These are phyloP conservation scores for Pichia sp. DNA, from an alignment of 1,139 yeast species.

Conservation along the genomic window DNA sequence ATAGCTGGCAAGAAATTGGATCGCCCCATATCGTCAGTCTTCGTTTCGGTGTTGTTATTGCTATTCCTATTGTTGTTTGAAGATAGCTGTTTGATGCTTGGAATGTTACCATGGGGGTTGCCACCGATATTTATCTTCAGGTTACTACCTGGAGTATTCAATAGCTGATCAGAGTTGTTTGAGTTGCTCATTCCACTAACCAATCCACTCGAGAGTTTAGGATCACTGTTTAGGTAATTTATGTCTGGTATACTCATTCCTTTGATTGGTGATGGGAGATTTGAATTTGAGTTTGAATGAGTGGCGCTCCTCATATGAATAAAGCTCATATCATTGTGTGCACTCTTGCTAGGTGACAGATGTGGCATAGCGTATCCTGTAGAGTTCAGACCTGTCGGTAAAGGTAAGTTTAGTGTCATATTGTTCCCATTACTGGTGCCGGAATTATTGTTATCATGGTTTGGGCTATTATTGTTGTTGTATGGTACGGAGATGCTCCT, in stretches of 20 bases:
- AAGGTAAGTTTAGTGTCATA: too few species aligned
- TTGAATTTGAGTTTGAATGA: conserved; percentile 1
- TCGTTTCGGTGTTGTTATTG: background rate
- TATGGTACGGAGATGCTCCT: too few species aligned
- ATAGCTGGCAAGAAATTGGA: conserved; percentile 4
- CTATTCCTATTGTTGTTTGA: background rate
- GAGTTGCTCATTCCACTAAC: conserved; percentile 8
- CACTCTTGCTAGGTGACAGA: conserved; percentile 9
- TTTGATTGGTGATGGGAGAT: conserved; percentile 28
- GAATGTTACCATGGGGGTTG: background rate
- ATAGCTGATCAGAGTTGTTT: conserved; percentile 8
- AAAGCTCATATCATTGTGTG: conserved; percentile 4
- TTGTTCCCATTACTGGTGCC: background rate
- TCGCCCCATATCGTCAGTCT: conserved; percentile 4
- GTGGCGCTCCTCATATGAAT: background rate
- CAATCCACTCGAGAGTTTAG: conserved; percentile 11
- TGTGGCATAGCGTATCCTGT: conserved; percentile 1
- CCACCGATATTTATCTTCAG: background rate
- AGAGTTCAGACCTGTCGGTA: background rate
- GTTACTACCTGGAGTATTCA: conserved; percentile 2
- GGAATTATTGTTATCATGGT: background rate
- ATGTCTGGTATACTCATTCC: conserved; percentile 19
- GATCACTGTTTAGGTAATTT: conserved; percentile 8
- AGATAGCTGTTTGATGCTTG: background rate
- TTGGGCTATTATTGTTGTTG: background rate